Conservation (phyloP, 805 yeast genomes). For the Suhomyces xylopsoci region DNA sequence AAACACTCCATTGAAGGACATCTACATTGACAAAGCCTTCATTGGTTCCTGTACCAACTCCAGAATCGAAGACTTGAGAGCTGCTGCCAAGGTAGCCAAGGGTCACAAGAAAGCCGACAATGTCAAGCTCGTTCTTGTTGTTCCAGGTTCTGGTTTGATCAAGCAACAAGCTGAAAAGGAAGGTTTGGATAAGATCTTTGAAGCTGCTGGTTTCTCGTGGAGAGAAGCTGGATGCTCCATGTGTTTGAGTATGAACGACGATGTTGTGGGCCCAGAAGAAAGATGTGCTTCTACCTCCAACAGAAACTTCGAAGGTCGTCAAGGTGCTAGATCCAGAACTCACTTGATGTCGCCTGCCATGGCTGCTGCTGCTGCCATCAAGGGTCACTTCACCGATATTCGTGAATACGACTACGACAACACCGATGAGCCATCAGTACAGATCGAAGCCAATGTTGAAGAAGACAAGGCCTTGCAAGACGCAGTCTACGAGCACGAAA, state of each 20-base stretch:
- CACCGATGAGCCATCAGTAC: conserved; percentile 58
- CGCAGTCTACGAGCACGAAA: conserved; percentile 71
- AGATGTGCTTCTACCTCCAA: conserved; percentile 98
- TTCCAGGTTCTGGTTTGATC: conserved; percentile 96
- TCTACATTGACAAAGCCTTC: conserved; percentile 86
- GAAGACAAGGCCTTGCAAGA: conserved; percentile 59
- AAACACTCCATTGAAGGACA: conserved; percentile 72
- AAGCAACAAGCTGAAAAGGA: conserved; percentile 92
- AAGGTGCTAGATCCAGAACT: conserved; percentile 94
- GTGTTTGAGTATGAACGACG: conserved; percentile 99
- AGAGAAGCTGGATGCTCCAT: conserved; percentile 99
- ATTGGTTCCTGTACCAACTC: conserved; percentile 98
- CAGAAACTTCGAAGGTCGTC: conserved; percentile 98
- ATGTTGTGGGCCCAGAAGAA: conserved; percentile 89
- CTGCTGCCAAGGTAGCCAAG: conserved; percentile 89
- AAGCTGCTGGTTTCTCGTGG: conserved; percentile 95
- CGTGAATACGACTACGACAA: conserved; percentile 70
- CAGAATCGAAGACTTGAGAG: conserved; percentile 93
- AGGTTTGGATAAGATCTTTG: conserved; percentile 88
- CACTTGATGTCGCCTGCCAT: conserved; percentile 98
- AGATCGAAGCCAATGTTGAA: conserved; percentile 38
- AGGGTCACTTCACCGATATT: conserved; percentile 87
- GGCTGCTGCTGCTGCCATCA: conserved; percentile 98
- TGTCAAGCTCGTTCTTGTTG: conserved; percentile 82
- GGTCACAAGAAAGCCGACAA: conserved; percentile 83